Evolutionary conservation across 352 stramenopile species (phyloP).

Genomic region (Phytophthora foliorum): DNA sequence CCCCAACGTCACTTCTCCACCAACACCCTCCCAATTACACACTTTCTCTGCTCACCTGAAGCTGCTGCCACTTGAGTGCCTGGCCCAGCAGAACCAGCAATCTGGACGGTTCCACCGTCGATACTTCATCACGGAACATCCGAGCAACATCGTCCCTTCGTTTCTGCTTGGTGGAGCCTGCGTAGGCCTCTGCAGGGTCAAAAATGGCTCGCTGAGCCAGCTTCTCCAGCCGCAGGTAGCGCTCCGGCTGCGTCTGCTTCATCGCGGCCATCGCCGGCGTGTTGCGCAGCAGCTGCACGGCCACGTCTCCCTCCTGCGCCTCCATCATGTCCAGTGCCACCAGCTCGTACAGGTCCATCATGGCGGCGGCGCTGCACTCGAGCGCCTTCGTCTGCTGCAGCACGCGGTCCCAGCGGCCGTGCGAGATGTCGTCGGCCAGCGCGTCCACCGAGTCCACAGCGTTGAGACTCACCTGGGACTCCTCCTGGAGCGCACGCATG

Average conservation of each 20-base stretch:
- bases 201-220: slow-evolving; percentile 76
- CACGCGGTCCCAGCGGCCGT: slow-evolving; percentile 91
- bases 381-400: slow-evolving; percentile 88
- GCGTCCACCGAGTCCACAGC: slow-evolving; percentile 89
- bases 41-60: slow-evolving; percentile 49
- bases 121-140: slow-evolving; percentile 76
- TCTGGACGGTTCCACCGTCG: slow-evolving; percentile 85
- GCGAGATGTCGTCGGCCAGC: slow-evolving; percentile 79
- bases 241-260: slow-evolving; percentile 60
- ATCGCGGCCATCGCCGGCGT: slow-evolving; percentile 61
- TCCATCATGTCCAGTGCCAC: slow-evolving; percentile 92
- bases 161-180: slow-evolving; percentile 78
- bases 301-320: slow-evolving; percentile 81
- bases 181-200: slow-evolving; percentile 77
- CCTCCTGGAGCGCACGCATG: slow-evolving; percentile 88
- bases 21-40: not conserved
- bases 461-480: slow-evolving; percentile 90
- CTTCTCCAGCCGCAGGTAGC: slow-evolving; percentile 79
- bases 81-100: slow-evolving; percentile 91
- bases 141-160: slow-evolving; percentile 82
- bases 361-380: slow-evolving; percentile 68
- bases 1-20: not conserved
- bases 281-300: slow-evolving; percentile 63
- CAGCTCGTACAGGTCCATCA: slow-evolving; percentile 93
- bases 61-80: slow-evolving; percentile 92